Evolutionary conservation across 345 rosid species (phyloP), one percentile per base, ranked within the genome.

Genomic region (Sonneratia caseolaris): DNA sequence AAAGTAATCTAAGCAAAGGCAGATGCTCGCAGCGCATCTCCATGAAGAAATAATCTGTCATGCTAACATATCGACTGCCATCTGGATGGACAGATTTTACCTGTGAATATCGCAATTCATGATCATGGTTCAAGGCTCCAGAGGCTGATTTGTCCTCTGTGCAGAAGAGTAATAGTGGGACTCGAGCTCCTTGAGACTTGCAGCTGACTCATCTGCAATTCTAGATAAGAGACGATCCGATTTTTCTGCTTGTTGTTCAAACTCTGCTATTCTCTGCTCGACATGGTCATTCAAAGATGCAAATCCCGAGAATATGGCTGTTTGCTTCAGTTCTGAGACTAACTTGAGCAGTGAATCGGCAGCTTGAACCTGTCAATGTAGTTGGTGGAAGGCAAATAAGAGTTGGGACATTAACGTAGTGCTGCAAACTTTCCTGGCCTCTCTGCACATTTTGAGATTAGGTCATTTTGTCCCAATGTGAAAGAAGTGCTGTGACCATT

Each of bases 261-360:
- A 89, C 76, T 89, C 89, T 0, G 48, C 79, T 10, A 85, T 90
- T 71, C 96, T 89, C 75, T 86, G 89, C 75, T 92, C 97, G 0
- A 90, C 92, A 75, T 92, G 90, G 68, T 95, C 92, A 55, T 90
- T 90, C 0, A 92, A 88, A 40, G 99, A 92, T n/a, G 99, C 92
- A 74, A 95, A 88, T 71, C 97, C 99, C 0, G 92, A 92, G 68
- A 91, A 95, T 4, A 94, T 87, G 7, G 93, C 93, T 1, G 97
- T 90, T 81, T 90, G 97, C 76, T 94, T 95, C 74, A 94, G 84
- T 75, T 92, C 97, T 0, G 92, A 88, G 59, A 91, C 99, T 71
- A 89, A 81, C 79, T 91, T 94, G 61, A 90, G 88, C 51, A 95
- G 76, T 61, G 99, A 88, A 72, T 92, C 97, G 51, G 97, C 93